Conservation (phyloP, 805 yeast genomes). For the Lipomyces yamanashiensis region DNA sequence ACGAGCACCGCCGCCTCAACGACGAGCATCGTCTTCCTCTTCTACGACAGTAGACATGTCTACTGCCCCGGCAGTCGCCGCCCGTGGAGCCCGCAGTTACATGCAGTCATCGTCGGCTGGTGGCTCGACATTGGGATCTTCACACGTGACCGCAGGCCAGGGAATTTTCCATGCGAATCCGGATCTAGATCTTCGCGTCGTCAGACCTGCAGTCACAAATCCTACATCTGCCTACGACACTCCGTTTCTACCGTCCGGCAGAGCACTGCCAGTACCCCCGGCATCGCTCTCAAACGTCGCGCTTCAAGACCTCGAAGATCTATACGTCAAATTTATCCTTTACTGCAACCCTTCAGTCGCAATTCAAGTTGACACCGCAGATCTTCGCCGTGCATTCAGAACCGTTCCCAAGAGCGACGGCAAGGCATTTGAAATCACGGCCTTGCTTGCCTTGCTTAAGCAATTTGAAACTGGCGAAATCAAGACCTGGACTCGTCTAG, state of each 20-base stretch:
- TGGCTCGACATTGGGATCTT: background rate
- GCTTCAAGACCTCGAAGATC: slow-evolving; percentile 18
- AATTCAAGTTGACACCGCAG: slow-evolving; percentile 19
- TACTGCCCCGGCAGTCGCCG: slow-evolving; percentile 32
- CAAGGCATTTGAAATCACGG: slow-evolving; percentile 24
- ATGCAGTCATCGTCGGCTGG: slow-evolving; percentile 7
- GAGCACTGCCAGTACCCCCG: slow-evolving; percentile 20
- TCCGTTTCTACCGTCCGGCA: slow-evolving; percentile 20
- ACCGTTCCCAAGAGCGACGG: slow-evolving; percentile 37
- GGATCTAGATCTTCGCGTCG: slow-evolving; percentile 28
- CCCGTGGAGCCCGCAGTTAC: slow-evolving; percentile 23
- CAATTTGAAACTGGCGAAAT: slow-evolving; percentile 33
- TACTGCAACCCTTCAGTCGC: slow-evolving; percentile 33
- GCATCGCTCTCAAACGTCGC: slow-evolving; percentile 1
- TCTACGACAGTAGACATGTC: slow-evolving; percentile 22
- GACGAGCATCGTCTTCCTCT: background rate
- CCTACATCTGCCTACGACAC: background rate
- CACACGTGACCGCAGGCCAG: slow-evolving; percentile 14
- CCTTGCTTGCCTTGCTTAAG: slow-evolving; percentile 21
- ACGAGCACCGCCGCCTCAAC: background rate
- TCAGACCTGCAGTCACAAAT: background rate
- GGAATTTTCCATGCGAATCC: slow-evolving; percentile 31
- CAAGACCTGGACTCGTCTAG: slow-evolving; percentile 35
- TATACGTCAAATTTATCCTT: slow-evolving; percentile 26
- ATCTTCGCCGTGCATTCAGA: slow-evolving; percentile 29